These are phyloP conservation scores for Fragaria ananassa DNA, from an alignment of 306 rosid species.

Conservation along the genomic window DNA sequence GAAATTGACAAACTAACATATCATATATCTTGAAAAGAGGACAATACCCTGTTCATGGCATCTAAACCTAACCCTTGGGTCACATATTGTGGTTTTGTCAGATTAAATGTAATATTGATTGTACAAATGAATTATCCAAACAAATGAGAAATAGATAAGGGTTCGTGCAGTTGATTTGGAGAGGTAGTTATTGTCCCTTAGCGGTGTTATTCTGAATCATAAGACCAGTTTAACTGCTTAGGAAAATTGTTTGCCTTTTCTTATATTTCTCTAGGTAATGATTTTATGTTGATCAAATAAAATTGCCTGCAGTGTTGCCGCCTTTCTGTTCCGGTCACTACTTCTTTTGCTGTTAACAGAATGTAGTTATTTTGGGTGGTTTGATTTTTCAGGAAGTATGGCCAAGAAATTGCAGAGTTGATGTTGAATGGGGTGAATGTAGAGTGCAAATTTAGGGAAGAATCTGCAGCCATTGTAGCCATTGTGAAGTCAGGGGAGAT, in stretches of 20 bases:
- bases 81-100: background rate
- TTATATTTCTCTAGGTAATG: background rate
- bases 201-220: background rate
- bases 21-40: background rate
- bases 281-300: background rate
- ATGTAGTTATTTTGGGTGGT: background rate
- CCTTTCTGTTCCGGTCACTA: background rate
- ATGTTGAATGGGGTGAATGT: conserved; percentile 50
- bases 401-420: conserved; percentile 55
- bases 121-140: background rate
- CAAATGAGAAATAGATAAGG: background rate
- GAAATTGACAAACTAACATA: background rate
- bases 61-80: background rate
- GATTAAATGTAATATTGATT: background rate
- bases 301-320: background rate
- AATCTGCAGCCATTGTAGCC: conserved; percentile 45
- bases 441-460: conserved; percentile 62
- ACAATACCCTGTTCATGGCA: background rate
- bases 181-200: background rate
- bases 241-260: background rate
- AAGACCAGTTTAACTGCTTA: background rate
- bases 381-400: conserved; percentile 39
- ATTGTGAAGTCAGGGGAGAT: conserved; percentile 55
- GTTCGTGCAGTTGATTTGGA: background rate
- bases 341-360: background rate